These are phyloP conservation scores for Staphylotrichum tortipilum DNA, from an alignment of 495 filamentous ascomycete species.

Conservation along the genomic window DNA sequence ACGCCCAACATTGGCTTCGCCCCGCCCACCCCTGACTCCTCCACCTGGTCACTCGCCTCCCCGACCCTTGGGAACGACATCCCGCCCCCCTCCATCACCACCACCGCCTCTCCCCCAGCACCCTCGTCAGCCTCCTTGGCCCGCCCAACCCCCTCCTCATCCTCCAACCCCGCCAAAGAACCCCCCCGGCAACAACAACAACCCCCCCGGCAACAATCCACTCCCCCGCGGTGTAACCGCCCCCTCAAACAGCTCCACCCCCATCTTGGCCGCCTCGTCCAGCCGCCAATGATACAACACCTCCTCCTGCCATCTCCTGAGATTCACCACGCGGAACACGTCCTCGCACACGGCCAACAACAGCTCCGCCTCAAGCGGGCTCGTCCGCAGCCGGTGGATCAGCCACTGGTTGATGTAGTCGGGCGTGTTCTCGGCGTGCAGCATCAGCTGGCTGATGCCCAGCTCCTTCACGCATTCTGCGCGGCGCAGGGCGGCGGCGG, in stretches of 20 bases:
- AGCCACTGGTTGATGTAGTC: slow-evolving; percentile 43
- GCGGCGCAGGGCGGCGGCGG: slow-evolving; percentile 10
- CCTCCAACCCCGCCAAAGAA: slow-evolving; percentile 7
- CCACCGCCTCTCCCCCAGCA: too few relatives aligned
- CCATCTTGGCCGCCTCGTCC: slow-evolving; percentile 23
- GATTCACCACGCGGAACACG: slow-evolving; percentile 28
- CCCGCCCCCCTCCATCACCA: too few relatives aligned
- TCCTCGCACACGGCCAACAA: slow-evolving; percentile 30
- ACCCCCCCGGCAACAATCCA: not conserved
- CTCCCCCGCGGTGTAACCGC: not conserved
- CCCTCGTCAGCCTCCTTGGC: too few relatives aligned
- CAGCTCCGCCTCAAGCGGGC: slow-evolving; percentile 35
- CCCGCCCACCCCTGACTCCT: slow-evolving; percentile 13
- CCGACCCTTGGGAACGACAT: too few relatives aligned
- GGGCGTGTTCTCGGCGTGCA: slow-evolving; percentile 25
- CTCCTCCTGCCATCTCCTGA: slow-evolving; percentile 38
- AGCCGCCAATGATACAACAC: slow-evolving; percentile 36
- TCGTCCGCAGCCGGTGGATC: slow-evolving; percentile 37
- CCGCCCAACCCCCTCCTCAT: too few relatives aligned
- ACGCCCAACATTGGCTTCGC: slow-evolving; percentile 2
- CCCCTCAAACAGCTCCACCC: not conserved
- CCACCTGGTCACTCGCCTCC: slow-evolving; percentile 20
- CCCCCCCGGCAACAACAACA: not conserved
- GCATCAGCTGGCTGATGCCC: slow-evolving; percentile 24
- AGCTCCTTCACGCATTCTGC: slow-evolving; percentile 28